Evolutionary conservation across 257 asterid genomes (phyloP).

Genomic region (Leonotis leonurus): DNA sequence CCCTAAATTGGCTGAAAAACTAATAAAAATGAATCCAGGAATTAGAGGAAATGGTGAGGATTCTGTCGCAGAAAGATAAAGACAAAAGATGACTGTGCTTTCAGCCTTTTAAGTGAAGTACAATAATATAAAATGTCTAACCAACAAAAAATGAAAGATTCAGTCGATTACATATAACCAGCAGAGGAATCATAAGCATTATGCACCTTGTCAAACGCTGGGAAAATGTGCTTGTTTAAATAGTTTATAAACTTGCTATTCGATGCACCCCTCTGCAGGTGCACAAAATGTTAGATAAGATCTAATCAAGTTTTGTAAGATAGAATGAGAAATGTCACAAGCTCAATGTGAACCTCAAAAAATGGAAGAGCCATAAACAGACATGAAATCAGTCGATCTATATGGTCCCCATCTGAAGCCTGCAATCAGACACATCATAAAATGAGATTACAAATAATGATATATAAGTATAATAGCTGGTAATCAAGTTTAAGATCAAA

Average conservation of each 20-base stretch:
- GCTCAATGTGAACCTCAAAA: constrained; percentile 54
- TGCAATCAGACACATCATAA: constrained; percentile 28
- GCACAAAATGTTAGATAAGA: constrained; percentile 21
- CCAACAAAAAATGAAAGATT: not conserved
- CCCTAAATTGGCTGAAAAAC: too few relatives aligned
- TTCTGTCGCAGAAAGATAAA: not conserved
- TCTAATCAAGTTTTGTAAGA: constrained; percentile 3
- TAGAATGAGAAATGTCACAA: constrained; percentile 10
- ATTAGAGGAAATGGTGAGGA: not conserved
- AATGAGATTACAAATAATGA: constrained; percentile 6
- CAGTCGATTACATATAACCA: not conserved
- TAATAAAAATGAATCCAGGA: not conserved
- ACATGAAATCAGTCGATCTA: constrained; percentile 74
- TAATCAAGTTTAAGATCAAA: not conserved
- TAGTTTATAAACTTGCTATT: constrained; percentile 79
- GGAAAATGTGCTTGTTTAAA: constrained; percentile 75
- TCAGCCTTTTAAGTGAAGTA: not conserved
- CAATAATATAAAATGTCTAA: not conserved
- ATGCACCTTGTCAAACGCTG: constrained; percentile 74
- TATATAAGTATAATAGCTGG: constrained; percentile 10
- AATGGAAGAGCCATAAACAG: constrained; percentile 81
- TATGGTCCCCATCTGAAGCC: constrained; percentile 89
- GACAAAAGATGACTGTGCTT: not conserved
- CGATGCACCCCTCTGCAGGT: constrained; percentile 89
- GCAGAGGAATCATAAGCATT: not conserved